Percentiles rank a stretch among this genome's conserved stretches.
These are phyloP conservation scores for Quercus cerris DNA, from an alignment of 306 rosid species.

Conservation along the genomic window DNA sequence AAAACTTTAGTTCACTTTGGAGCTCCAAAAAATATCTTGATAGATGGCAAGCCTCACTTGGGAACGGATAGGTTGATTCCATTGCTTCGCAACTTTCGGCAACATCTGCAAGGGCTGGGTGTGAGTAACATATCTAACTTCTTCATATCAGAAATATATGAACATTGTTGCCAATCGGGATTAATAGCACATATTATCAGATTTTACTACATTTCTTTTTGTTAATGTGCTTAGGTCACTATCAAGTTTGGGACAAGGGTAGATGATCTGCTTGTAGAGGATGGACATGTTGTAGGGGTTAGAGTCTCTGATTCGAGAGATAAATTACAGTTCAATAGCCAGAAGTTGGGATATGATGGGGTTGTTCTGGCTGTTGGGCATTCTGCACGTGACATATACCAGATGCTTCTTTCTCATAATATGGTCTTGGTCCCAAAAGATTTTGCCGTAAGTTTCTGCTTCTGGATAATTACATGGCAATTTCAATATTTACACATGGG, in stretches of 20 bases:
- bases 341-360: slow-evolving; percentile 72
- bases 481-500: neutral
- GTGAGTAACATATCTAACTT: slow-evolving; percentile 53
- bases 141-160: slow-evolving; percentile 13
- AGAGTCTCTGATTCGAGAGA: slow-evolving; percentile 70
- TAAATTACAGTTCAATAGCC: slow-evolving; percentile 39
- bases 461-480: slow-evolving; percentile 8
- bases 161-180: slow-evolving; percentile 5
- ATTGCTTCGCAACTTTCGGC: slow-evolving; percentile 85
- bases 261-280: slow-evolving; percentile 69
- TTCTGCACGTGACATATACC: slow-evolving; percentile 92
- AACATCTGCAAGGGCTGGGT: slow-evolving; percentile 71
- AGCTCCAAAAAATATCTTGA: slow-evolving; percentile 78
- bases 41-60: slow-evolving; percentile 90
- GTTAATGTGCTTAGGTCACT: slow-evolving; percentile 53
- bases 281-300: slow-evolving; percentile 61
- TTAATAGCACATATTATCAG: slow-evolving; percentile 20
- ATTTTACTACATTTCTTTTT: slow-evolving; percentile 11
- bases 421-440: slow-evolving; percentile 76
- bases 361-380: slow-evolving; percentile 94
- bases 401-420: slow-evolving; percentile 77
- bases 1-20: slow-evolving; percentile 89
- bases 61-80: slow-evolving; percentile 97
- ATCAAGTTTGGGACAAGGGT: slow-evolving; percentile 90
- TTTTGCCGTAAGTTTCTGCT: slow-evolving; percentile 72